These are phyloP conservation scores for Tetrahymena elliotti DNA, from an alignment of 73 alveolate genomes.

Conservation along the genomic window DNA sequence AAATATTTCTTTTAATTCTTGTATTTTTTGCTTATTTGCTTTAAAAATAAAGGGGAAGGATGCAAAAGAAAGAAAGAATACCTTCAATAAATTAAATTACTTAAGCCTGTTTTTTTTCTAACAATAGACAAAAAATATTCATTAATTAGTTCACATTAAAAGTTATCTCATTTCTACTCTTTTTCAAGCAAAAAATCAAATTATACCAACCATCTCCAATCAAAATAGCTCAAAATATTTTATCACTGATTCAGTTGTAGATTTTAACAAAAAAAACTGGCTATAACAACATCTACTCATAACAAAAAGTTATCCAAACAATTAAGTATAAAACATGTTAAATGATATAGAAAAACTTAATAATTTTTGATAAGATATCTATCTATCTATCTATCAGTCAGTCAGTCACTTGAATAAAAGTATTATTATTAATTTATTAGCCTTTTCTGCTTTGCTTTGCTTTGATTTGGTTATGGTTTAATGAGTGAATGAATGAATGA, in stretches of 20 bases:
- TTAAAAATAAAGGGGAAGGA: neutral
- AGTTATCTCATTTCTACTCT: neutral
- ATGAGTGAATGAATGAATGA: too few relatives aligned
- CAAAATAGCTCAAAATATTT: neutral
- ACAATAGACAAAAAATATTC: neutral
- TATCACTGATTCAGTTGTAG: neutral
- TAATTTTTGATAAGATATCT: too few relatives aligned
- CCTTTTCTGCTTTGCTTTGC: neutral
- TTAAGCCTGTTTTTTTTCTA: neutral
- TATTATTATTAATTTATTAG: neutral
- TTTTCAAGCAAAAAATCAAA: neutral
- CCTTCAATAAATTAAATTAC: neutral
- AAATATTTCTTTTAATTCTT: neutral
- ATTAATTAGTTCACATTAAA: neutral
- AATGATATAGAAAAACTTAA: too few relatives aligned
- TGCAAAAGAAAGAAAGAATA: too few relatives aligned
- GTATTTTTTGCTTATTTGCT: neutral
- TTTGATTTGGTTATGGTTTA: too few relatives aligned
- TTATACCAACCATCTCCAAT: neutral
- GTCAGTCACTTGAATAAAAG: too few relatives aligned
- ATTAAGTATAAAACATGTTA: too few relatives aligned
- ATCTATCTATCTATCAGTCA: too few relatives aligned
- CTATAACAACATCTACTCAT: too few relatives aligned
- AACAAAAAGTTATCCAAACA: neutral
- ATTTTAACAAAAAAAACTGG: too few relatives aligned